Base-by-base conservation (phyloP, 2,329 filamentous ascomycete genomes). In the Aurifilum marmelostoma region DNA sequence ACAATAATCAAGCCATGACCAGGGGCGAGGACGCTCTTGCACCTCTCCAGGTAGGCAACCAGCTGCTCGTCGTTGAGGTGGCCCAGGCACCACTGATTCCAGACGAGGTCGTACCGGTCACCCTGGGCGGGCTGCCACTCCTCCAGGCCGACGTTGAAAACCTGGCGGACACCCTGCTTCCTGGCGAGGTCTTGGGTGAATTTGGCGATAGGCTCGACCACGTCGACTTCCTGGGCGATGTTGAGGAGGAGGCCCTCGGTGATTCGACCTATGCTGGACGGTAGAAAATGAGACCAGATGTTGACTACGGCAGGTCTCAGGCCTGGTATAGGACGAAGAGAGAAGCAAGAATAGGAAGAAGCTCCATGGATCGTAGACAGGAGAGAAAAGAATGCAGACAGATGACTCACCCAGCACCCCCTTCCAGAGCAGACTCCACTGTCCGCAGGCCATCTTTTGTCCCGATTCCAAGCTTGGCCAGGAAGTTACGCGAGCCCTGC, bases 21-120 rank as follows among this genome's bases (percentile, higher is more conserved):
- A 8, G 76, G 73, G 18, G 75, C 76, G 41, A 83, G 73, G 37
- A 75, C 78, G 0, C 78, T 73, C 62, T 84, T 85, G 76, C 92
- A 92, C 34, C 87, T 83, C 67, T 80, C 74, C 21, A 97, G 79
- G 75, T 90, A 97, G 2, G 81, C 81, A 0, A 91, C 82, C 4
- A 97, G 77, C 77, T 97, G 89, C 9, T 79, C 80, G 76, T 97
- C 93, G 0, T 87, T 93, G 67, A 97, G 81, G 78, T 97, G 91
- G 32, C 92, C 91, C 9, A 95, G 79, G 78, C 94, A 97, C 94
- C 94, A 97, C 79, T 97, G 94, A 65, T 88, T 91, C 92, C 93
- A 97, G 71, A 97, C 89, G 60, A 97, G 78, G 76, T 94, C 91
- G 79, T 97, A 97, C 63, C 80, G 77, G 11, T 79, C 74, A 12